Evolutionary conservation across 768 basidiomycete species (phyloP), one percentile per base, ranked within the genome.

Genomic region (Psilocybe cyanescens): DNA sequence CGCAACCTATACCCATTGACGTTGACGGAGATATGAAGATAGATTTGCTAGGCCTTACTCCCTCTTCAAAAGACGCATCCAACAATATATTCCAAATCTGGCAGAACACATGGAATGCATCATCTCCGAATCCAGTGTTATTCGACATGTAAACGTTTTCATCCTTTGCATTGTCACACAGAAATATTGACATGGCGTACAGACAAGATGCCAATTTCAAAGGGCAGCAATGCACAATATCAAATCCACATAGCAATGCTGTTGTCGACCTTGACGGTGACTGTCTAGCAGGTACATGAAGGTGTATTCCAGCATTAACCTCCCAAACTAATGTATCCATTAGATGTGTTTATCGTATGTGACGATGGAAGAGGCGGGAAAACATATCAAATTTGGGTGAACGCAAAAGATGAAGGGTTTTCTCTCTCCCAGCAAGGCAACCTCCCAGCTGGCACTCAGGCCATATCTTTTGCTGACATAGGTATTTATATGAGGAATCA

Each of bases 231-330:
- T 99, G 97, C 74, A 82, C 76, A 8, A 72, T 94, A n/a, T 84
- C 92, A 9, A 88, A 89, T 64, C 96, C 97, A 4, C 97, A 99
- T 71, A 95, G 92, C 70, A 97, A 96, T 74, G 96, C 95, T 0
- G 90, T 95, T 16, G 84, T 99, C 4, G 97, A 99, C 69, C 77
- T 99, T 41, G 86, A 99, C 63, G 97, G 97, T 11, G 97, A 99
- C 73, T 99, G 97, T 73, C 81, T 97, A 3, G 94, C 96, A 64
- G 94, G 94, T 91, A 62, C 41, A 61, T 62, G 11, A 24, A 3
- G 16, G 8, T 8, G 11, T 28, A 44, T 5, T 16, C 7, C 17
- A 1, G 28, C 8, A 8, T 45, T 50, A 4, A 28, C 31, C 7
- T 11, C 14, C 8, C 16, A 4, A n/a, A 1, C 56, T 66, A 4